Conservation (phyloP, 495 filamentous ascomycete genomes). For the Saxophila tyrrhenica region DNA sequence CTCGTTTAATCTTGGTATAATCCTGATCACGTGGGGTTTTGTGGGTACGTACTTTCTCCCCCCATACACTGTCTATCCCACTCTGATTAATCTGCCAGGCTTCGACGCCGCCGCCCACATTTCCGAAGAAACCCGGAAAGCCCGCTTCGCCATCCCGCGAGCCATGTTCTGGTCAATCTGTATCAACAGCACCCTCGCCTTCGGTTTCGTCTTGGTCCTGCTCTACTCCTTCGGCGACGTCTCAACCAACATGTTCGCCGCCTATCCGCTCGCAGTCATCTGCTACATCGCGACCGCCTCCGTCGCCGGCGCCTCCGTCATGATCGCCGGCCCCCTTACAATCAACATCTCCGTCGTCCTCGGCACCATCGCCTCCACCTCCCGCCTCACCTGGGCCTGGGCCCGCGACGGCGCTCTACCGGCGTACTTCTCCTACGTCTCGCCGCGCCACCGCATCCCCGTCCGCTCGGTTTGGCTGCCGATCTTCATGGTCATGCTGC, state of each 20-base stretch:
- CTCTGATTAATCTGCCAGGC: not conserved
- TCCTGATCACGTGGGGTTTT: constrained; percentile 5
- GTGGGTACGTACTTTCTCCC: not conserved
- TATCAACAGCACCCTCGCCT: constrained; percentile 2
- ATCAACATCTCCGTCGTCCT: not conserved
- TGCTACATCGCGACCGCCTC: not conserved
- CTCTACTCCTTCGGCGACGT: constrained; percentile 4
- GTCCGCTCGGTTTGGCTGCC: constrained; percentile 5
- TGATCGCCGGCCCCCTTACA: not conserved
- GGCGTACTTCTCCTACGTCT: constrained; percentile 3
- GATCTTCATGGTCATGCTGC: constrained; percentile 3
- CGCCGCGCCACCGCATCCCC: not conserved
- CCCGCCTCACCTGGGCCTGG: constrained; percentile 4
- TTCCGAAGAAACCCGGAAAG: constrained; percentile 3
- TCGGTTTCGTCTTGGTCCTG: constrained; percentile 1
- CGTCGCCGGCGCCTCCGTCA: not conserved
- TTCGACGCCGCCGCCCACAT: constrained; percentile 7
- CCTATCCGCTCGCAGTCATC: not conserved
- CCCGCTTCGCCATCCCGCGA: constrained; percentile 2
- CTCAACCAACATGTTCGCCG: not conserved
- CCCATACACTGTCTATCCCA: not conserved
- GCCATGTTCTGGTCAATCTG: constrained; percentile 12
- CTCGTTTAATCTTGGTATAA: constrained; percentile 5
- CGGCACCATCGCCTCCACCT: not conserved
- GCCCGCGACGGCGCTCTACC: constrained; percentile 7